Conservation (phyloP, 345 rosid species). For the Stellera chamaejasme region DNA sequence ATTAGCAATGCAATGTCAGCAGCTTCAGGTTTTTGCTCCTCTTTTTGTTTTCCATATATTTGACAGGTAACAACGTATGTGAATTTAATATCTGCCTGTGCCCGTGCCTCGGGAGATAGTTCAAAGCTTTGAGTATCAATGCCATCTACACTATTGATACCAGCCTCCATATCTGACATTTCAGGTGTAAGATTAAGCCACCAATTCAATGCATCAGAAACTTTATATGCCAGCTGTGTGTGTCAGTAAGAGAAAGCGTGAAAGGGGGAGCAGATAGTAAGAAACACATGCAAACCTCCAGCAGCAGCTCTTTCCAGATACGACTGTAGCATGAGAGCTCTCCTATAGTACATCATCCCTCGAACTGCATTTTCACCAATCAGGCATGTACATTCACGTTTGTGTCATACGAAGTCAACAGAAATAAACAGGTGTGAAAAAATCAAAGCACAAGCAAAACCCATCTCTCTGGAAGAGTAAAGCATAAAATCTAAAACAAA, state of each 20-base stretch:
- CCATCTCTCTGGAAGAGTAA: no score
- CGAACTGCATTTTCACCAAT: conserved; percentile 56
- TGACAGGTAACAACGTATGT: conserved; percentile 95
- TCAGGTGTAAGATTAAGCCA: conserved; percentile 15
- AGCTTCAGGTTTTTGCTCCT: conserved; percentile 90
- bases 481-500: no score
- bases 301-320: conserved; percentile 62
- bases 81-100: conserved; percentile 82
- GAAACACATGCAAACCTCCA: conserved; percentile 48
- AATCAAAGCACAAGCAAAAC: no score
- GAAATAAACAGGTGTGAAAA: no score
- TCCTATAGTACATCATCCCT: conserved; percentile 99
- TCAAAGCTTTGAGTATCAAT: conserved; percentile 76
- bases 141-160: conserved; percentile 34
- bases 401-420: no score
- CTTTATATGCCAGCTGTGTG: no score
- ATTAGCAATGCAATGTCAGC: conserved; percentile 85
- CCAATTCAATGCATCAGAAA: neutral
- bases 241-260: conserved; percentile 1
- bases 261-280: conserved; percentile 9
- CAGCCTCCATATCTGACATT: conserved; percentile 61
- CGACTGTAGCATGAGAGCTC: conserved; percentile 91
- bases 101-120: conserved; percentile 88
- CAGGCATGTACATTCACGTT: neutral
- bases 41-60: conserved; percentile 96